These are phyloP conservation scores for Luffa aegyptiaca DNA, from an alignment of 306 rosid genomes.

Conservation along the genomic window DNA sequence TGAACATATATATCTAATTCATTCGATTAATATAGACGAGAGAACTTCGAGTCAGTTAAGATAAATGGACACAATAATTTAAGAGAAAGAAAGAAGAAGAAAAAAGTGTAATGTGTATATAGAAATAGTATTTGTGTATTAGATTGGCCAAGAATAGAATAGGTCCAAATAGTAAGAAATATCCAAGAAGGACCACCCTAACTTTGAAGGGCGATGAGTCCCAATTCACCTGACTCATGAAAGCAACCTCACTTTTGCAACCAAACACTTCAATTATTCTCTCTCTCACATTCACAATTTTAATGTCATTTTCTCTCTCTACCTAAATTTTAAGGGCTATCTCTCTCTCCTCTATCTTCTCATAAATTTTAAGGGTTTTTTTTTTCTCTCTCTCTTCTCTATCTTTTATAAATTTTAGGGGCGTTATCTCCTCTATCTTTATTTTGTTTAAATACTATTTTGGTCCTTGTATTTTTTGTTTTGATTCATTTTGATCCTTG, in stretches of 20 bases:
- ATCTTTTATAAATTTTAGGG: no score
- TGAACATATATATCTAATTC: background rate
- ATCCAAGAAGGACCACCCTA: background rate
- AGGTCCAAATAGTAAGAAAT: background rate
- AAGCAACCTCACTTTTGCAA: background rate
- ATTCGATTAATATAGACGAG: background rate
- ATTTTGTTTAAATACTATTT: no score
- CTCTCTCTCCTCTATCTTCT: background rate
- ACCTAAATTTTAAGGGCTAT: background rate
- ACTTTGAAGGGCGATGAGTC: background rate
- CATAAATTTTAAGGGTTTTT: background rate
- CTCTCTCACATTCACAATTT: background rate
- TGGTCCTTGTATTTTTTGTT: no score
- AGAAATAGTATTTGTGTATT: background rate
- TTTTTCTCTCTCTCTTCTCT: background rate
- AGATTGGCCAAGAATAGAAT: background rate
- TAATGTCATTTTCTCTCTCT: background rate
- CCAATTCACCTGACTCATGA: background rate
- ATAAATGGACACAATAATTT: no score
- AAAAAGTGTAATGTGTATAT: no score
- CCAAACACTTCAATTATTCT: conserved; percentile 2
- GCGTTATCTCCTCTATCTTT: no score
- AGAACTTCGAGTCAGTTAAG: background rate
- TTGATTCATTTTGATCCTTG: no score
- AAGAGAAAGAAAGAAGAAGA: background rate